Evolutionary conservation across 2,329 filamentous ascomycete species (phyloP), one percentile per base, ranked within the genome.

Genomic region (Truncatella angustata): DNA sequence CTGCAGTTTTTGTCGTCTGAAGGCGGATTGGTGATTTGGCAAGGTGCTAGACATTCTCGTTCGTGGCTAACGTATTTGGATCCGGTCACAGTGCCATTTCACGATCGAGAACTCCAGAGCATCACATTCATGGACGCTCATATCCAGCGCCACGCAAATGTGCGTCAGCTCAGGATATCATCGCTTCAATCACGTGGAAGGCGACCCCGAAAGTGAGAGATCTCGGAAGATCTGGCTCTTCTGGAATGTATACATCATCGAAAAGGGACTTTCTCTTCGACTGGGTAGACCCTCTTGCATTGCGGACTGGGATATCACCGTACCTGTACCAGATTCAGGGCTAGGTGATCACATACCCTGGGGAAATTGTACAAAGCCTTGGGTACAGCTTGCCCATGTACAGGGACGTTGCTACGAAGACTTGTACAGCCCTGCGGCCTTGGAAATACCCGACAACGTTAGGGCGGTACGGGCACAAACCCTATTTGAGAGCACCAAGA

Each of bases 101-200:
- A n/a, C 83, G 11, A 77, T 86, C 44, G 83, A 87, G 55, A 73
- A 79, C 12, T 84, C 82, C 3, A 80, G 82, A 35, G 81, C 83
- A 1, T 82, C 81, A 0, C 73, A 87, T 3, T 81, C 81, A n/a
- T 85, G 83, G 78, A 79, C 82, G n/a, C 69, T 87, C 16, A 79
- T 77, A 21, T 80, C 78, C 5, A 76, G 77, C 16, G 84, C 84
- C 0, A 78, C 79, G 11, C 76, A 80, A 48, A 71, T 88, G 49
- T 85, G 82, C 56, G 81, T 85, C 58, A 80, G 79, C 0, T 76
- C 86, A 4, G 84, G 84, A 3, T 85, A 82, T 54, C 84, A 87
- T 61, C 76, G 80, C 46, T 60, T 64, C 11, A 68, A 66, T 35
- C 63, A 60, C 3, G 62, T 68, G 28, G 65, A 65, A 11, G 58